Conservation (phyloP, 2,329 filamentous ascomycete genomes). For the Claviceps paspali region DNA sequence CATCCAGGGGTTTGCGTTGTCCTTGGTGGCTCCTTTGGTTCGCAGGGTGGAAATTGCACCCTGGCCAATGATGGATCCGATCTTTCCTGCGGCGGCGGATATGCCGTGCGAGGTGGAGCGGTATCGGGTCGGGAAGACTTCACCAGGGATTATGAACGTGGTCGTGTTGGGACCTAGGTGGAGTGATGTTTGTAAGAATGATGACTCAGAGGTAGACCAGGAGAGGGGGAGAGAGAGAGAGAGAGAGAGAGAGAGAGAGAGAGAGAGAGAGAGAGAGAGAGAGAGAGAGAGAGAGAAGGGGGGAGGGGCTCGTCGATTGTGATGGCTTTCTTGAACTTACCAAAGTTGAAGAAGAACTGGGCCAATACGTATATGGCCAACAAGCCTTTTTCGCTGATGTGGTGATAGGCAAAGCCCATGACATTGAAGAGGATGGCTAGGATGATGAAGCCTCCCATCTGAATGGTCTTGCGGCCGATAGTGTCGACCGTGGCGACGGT, state of each 20-base stretch:
- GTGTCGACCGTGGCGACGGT: slow-evolving; percentile 61
- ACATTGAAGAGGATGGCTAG: slow-evolving; percentile 45
- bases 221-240: too few species aligned
- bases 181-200: slow-evolving; percentile 2
- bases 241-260: too few species aligned
- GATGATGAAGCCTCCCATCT: slow-evolving; percentile 46
- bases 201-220: neutral
- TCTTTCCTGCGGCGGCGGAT: slow-evolving; percentile 38
- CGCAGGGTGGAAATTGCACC: slow-evolving; percentile 41
- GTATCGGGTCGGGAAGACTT: slow-evolving; percentile 41
- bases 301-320: neutral
- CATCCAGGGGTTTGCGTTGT: slow-evolving; percentile 45
- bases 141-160: slow-evolving; percentile 41
- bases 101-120: slow-evolving; percentile 42
- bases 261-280: too few species aligned
- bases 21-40: slow-evolving; percentile 25
- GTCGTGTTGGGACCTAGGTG: slow-evolving; percentile 34
- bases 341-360: slow-evolving; percentile 47
- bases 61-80: slow-evolving; percentile 41
- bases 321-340: slow-evolving; percentile 8
- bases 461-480: slow-evolving; percentile 63
- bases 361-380: slow-evolving; percentile 39
- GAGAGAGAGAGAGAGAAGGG: too few species aligned
- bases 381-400: slow-evolving; percentile 35
- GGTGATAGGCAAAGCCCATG: slow-evolving; percentile 47